Base-by-base conservation (phyloP, 495 filamentous ascomycete species). In the Penicillium lagena region DNA sequence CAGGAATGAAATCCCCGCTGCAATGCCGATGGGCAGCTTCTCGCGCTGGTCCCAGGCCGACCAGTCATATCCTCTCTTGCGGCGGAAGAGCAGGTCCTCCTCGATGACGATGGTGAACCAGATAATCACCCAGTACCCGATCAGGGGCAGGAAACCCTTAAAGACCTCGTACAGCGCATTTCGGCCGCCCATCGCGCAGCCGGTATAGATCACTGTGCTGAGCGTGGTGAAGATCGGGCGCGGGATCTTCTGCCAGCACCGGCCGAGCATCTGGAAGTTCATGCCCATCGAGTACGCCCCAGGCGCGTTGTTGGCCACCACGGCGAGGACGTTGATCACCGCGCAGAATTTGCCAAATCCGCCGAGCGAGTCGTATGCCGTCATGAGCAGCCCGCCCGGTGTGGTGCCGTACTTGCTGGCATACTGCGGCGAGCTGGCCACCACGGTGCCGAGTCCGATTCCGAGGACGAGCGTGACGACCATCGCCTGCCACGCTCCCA, bases 231-330 rank as follows among this genome's bases (percentile, higher is more conserved):
- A 91, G 39, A 90, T 39, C 48, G 86, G 85, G 4, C 84, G 78
- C 0, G 87, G 86, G 11, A 91, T 72, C 35, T 66, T 72, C 55
- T 76, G 73, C 39, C 81, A 83, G 42, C 68, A 67, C 10, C 72
- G 67, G 1, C 78, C 80, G 7, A 93, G 62, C 40, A 89, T 77
- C 56, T 91, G 87, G 44, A 90, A 73, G 27, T 83, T 82, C 45
- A 93, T 79, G 1, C 79, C 78, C 46, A 90, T 81, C 22, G 81
- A 80, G 59, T 89, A 90, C 0, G 78, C 77, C 0, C 83, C 80
- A 0, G 84, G 76, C 9, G 88, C 75, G 40, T 82, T 80, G 58
- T 87, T 89, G 2, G 81, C 74, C 13, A 89, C 78, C 27, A 87
- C 63, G 0, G 85, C 82, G 9, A 90, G 55, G 0, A 83, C 81